phyloP scores from a whole-genome alignment of 2,329 filamentous ascomycete species.

The Aspergillus cejpii region DNA sequence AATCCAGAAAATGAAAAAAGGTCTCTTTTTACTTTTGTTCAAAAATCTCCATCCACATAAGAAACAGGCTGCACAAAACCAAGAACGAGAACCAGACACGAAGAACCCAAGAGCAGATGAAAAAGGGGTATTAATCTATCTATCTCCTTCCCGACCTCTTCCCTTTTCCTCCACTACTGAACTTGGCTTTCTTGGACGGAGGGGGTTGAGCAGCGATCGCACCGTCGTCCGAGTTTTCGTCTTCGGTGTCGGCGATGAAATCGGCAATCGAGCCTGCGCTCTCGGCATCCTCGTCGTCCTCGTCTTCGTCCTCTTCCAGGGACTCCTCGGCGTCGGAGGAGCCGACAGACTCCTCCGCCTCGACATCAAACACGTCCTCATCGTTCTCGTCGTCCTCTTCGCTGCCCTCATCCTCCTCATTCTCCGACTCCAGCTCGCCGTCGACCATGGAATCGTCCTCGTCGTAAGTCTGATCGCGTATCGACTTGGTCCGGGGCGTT shows the following conservation, averaged over 20 bases:
- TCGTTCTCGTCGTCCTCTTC: conserved; percentile 44
- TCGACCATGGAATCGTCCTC: conserved; percentile 41
- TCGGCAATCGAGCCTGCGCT: conserved; percentile 48
- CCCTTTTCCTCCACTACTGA: conserved; percentile 22
- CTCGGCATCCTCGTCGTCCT: conserved; percentile 57
- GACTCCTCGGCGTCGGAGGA: conserved; percentile 44
- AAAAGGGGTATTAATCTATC: conserved; percentile 22
- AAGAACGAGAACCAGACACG: conserved; percentile 11
- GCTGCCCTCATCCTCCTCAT: conserved; percentile 53
- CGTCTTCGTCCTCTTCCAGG: conserved; percentile 55
- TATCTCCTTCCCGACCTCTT: conserved; percentile 35
- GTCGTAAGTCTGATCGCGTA: conserved; percentile 35
- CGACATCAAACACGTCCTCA: conserved; percentile 40
- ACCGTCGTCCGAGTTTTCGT: conserved; percentile 33
- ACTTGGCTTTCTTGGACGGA: conserved; percentile 35
- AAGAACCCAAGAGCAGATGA: conserved; percentile 13
- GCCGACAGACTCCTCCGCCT: conserved; percentile 39
- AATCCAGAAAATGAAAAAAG: background rate
- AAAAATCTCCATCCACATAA: background rate
- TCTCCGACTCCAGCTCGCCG: conserved; percentile 37
- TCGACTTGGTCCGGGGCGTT: conserved; percentile 33
- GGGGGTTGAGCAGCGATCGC: conserved; percentile 19
- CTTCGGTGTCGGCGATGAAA: conserved; percentile 45
- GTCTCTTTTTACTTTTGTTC: conserved; percentile 6
- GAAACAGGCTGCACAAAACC: conserved; percentile 9